phyloP scores from a whole-genome alignment of 202 grass and related monocot species.

The Eragrostis tef region DNA sequence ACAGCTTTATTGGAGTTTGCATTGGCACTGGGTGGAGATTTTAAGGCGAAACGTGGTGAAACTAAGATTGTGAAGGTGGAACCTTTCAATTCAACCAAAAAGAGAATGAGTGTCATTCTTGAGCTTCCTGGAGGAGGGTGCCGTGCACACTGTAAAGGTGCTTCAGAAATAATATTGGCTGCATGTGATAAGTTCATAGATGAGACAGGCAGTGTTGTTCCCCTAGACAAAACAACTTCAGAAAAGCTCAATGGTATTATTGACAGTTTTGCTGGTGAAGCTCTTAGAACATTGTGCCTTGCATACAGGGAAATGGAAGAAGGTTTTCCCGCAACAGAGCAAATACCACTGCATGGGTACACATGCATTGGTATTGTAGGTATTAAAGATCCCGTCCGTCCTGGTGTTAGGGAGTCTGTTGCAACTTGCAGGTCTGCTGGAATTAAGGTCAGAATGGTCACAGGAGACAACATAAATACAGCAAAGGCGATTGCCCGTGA shows the following conservation, averaged over 20 bases:
- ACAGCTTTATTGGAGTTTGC: constrained; percentile 89
- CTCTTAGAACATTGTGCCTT: constrained; percentile 91
- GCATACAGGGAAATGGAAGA: constrained; percentile 82
- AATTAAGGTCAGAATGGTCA: constrained; percentile 93
- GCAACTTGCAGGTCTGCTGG: constrained; percentile 84
- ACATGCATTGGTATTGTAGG: constrained; percentile 93
- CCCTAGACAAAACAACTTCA: constrained; percentile 64
- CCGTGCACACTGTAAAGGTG: constrained; percentile 88
- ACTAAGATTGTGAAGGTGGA: constrained; percentile 83
- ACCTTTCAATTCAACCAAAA: constrained; percentile 95
- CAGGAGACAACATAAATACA: constrained; percentile 94
- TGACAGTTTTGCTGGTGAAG: constrained; percentile 83
- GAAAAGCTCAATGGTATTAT: constrained; percentile 70
- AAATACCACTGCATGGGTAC: constrained; percentile 71
- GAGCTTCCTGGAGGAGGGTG: constrained; percentile 67
- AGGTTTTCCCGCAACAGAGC: constrained; percentile 57
- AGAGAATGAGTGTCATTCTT: constrained; percentile 92
- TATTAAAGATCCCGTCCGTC: constrained; percentile 95
- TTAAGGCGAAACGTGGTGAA: constrained; percentile 73
- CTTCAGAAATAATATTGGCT: constrained; percentile 94
- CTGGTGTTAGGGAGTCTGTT: constrained; percentile 95
- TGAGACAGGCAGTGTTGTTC: constrained; percentile 57
- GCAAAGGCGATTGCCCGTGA: constrained; percentile 90
- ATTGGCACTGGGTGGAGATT: constrained; percentile 82
- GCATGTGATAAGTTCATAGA: constrained; percentile 77